Conservation (phyloP, 495 filamentous ascomycete species). For the Xylona heveae region DNA sequence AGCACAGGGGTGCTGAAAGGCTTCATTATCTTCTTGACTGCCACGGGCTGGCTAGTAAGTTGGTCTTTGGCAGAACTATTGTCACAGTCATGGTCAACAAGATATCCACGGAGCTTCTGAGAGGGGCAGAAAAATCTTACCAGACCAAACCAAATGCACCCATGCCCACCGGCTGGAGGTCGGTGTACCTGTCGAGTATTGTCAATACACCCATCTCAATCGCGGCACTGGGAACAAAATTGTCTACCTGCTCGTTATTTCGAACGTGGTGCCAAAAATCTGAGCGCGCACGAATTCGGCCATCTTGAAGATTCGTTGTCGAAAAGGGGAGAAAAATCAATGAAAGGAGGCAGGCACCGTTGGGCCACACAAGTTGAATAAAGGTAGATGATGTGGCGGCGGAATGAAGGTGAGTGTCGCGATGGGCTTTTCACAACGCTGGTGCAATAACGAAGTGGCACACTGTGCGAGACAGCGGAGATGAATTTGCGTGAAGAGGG, state of each 20-base stretch:
- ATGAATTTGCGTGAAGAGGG: no score
- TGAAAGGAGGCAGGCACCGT: not conserved
- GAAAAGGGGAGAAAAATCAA: not conserved
- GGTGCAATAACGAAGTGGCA: no score
- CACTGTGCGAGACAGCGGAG: no score
- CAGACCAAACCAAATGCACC: slow-evolving; percentile 96
- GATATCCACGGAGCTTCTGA: not conserved
- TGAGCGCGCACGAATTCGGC: slow-evolving; percentile 97
- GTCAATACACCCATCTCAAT: no score
- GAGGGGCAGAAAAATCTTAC: slow-evolving; percentile 26
- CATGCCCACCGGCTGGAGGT: slow-evolving; percentile 97
- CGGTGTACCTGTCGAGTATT: slow-evolving; percentile 58
- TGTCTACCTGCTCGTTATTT: slow-evolving; percentile 89
- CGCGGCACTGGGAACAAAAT: slow-evolving; percentile 11
- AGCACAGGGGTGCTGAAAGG: slow-evolving; percentile 96
- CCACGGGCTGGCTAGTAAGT: slow-evolving; percentile 85
- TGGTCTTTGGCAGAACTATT: slow-evolving; percentile 86
- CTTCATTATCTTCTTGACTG: slow-evolving; percentile 99
- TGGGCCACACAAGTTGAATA: no score
- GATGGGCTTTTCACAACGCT: no score
- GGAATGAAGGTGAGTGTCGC: no score
- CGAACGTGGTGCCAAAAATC: slow-evolving; percentile 98
- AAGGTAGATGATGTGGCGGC: no score
- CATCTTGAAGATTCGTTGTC: slow-evolving; percentile 33
- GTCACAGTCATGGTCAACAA: not conserved